Evolutionary conservation across 345 rosid genomes (phyloP).

Genomic region (Psidium friedrichsthalianum): DNA sequence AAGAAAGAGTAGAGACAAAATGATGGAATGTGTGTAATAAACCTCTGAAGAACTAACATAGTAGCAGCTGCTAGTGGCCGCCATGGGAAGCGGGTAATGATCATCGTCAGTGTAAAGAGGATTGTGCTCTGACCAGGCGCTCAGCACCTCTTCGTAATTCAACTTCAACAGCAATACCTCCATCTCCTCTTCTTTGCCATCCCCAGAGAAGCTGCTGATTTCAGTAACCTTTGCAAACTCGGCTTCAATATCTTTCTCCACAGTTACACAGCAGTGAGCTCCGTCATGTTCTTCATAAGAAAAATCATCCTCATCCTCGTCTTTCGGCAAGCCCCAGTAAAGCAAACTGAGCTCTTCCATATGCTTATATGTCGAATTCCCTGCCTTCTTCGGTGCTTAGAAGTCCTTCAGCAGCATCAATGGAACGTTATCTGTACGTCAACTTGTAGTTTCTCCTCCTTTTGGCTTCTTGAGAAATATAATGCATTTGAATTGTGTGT

Average conservation of each 20-base stretch:
- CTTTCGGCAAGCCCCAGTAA: background rate
- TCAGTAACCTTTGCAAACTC: background rate
- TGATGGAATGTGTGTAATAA: background rate
- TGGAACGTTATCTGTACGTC: background rate
- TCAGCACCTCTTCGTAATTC: conserved; percentile 65
- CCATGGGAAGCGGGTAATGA: background rate
- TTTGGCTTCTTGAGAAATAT: background rate
- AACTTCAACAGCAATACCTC: conserved; percentile 44
- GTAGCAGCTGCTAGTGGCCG: background rate
- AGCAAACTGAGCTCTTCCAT: background rate
- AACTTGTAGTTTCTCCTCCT: background rate
- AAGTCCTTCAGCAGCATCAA: background rate
- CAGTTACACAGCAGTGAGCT: background rate
- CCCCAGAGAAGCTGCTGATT: conserved; percentile 1
- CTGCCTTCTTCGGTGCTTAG: background rate
- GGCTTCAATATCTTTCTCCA: background rate
- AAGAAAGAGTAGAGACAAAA: background rate
- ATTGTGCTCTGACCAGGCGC: conserved; percentile 57
- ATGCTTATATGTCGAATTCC: background rate
- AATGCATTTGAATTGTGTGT: background rate
- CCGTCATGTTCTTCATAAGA: background rate
- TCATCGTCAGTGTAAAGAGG: conserved; percentile 26
- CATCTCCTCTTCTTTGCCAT: conserved; percentile 17
- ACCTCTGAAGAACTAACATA: background rate
- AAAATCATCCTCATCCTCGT: background rate